phyloP scores from a whole-genome alignment of 2,329 filamentous ascomycete species.

The Dryadomyces sulphureus region DNA sequence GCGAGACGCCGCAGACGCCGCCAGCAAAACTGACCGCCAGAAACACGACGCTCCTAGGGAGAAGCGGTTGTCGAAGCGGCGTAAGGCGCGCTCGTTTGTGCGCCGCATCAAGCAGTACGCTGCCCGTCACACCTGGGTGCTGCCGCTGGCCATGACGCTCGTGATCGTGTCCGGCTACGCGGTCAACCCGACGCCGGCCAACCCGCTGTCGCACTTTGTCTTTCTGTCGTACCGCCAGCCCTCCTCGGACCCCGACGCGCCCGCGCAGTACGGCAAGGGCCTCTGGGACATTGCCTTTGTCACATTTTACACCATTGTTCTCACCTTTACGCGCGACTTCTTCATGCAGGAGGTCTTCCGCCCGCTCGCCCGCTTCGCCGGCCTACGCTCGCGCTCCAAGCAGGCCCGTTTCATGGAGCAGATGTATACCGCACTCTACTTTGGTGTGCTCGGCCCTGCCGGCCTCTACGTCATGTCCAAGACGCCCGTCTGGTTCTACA shows the following conservation, averaged over 20 bases:
- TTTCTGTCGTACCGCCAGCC: conserved; percentile 80
- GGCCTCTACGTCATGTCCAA: conserved; percentile 83
- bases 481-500: conserved; percentile 94
- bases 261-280: conserved; percentile 76
- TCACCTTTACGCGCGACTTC: conserved; percentile 90
- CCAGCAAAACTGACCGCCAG: not conserved
- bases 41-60: conserved; percentile 7
- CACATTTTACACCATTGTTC: conserved; percentile 72
- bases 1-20: not conserved
- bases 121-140: conserved; percentile 44
- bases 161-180: conserved; percentile 55
- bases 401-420: conserved; percentile 93
- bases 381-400: conserved; percentile 60
- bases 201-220: conserved; percentile 67
- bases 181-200: conserved; percentile 60
- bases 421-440: conserved; percentile 87
- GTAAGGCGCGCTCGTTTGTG: conserved; percentile 37
- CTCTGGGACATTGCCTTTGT: conserved; percentile 75
- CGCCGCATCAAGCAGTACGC: conserved; percentile 36
- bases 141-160: conserved; percentile 54
- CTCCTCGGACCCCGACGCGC: conserved; percentile 22
- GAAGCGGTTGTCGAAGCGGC: conserved; percentile 37
- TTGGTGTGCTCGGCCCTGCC: conserved; percentile 64
- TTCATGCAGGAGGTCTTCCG: conserved; percentile 83
- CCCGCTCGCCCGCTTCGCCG: conserved; percentile 55